phyloP scores from a whole-genome alignment of 2,329 filamentous ascomycete species.

The Beauveria bassiana region DNA sequence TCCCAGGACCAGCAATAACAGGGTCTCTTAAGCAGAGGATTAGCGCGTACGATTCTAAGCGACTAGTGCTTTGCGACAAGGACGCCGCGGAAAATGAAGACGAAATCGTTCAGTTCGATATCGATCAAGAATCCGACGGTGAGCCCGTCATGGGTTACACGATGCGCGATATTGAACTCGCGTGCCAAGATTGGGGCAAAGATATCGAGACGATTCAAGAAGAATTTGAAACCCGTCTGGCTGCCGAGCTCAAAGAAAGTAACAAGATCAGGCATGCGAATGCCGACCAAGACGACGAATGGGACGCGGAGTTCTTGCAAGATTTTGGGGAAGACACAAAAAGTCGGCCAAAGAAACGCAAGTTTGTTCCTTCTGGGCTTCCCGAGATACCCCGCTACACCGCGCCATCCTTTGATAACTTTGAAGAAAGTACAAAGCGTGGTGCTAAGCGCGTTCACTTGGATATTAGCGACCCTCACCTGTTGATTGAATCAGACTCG shows the following conservation, averaged over 20 bases:
- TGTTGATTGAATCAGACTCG: slow-evolving; percentile 73
- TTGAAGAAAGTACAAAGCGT: slow-evolving; percentile 62
- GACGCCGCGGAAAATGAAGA: slow-evolving; percentile 29
- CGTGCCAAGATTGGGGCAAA: slow-evolving; percentile 79
- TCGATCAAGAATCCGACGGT: slow-evolving; percentile 45
- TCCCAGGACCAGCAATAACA: slow-evolving; percentile 53
- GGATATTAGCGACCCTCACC: slow-evolving; percentile 79
- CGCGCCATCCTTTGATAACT: slow-evolving; percentile 72
- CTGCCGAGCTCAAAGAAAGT: slow-evolving; percentile 24
- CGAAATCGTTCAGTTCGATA: slow-evolving; percentile 33
- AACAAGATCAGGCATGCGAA: slow-evolving; percentile 25
- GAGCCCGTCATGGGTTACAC: slow-evolving; percentile 68
- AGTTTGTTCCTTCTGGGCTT: slow-evolving; percentile 50
- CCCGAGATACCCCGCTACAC: slow-evolving; percentile 51
- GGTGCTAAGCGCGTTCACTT: slow-evolving; percentile 73
- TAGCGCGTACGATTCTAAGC: slow-evolving; percentile 41
- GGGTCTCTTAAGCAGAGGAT: slow-evolving; percentile 47
- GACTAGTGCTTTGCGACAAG: slow-evolving; percentile 37
- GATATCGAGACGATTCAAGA: slow-evolving; percentile 44
- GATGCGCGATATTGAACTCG: slow-evolving; percentile 72
- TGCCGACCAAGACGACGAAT: slow-evolving; percentile 48
- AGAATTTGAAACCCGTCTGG: slow-evolving; percentile 26
- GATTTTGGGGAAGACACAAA: slow-evolving; percentile 37
- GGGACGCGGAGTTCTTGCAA: slow-evolving; percentile 53
- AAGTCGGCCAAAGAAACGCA: slow-evolving; percentile 59